Conservation (phyloP, 2,329 filamentous ascomycete species). For the Fusarium solani-melongenae region DNA sequence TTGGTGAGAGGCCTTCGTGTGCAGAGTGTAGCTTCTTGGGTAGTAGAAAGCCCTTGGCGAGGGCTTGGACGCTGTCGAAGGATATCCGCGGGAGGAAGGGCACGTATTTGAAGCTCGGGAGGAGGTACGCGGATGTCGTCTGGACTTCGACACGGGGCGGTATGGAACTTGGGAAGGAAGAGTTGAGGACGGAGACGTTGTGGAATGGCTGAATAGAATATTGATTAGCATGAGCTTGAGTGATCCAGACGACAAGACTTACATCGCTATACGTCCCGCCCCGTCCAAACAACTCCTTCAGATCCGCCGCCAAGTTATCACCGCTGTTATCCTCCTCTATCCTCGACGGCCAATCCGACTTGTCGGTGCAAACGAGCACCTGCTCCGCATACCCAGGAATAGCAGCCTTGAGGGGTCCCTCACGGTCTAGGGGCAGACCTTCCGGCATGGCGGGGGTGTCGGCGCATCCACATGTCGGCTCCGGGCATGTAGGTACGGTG, state of each 20-base stretch:
- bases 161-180: conserved; percentile 75
- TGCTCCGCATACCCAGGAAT: conserved; percentile 85
- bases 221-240: conserved; percentile 57
- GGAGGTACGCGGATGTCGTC: conserved; percentile 76
- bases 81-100: conserved; percentile 74
- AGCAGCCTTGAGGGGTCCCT: conserved; percentile 76
- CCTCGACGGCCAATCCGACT: conserved; percentile 81
- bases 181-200: conserved; percentile 80
- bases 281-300: conserved; percentile 76
- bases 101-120: conserved; percentile 87
- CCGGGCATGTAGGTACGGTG: conserved; percentile 71
- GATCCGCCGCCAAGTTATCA: conserved; percentile 74
- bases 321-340: conserved; percentile 84
- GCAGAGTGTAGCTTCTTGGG: conserved; percentile 70
- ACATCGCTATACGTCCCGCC: conserved; percentile 76
- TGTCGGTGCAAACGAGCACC: conserved; percentile 84
- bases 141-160: conserved; percentile 57
- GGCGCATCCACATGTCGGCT: conserved; percentile 81
- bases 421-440: conserved; percentile 79
- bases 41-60: conserved; percentile 74
- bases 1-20: conserved; percentile 69
- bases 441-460: conserved; percentile 71
- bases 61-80: conserved; percentile 64
- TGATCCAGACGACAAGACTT: conserved; percentile 40
- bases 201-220: conserved; percentile 78